Base-by-base conservation (phyloP, 2,329 filamentous ascomycete species). In the Grosmannia clavigera region DNA sequence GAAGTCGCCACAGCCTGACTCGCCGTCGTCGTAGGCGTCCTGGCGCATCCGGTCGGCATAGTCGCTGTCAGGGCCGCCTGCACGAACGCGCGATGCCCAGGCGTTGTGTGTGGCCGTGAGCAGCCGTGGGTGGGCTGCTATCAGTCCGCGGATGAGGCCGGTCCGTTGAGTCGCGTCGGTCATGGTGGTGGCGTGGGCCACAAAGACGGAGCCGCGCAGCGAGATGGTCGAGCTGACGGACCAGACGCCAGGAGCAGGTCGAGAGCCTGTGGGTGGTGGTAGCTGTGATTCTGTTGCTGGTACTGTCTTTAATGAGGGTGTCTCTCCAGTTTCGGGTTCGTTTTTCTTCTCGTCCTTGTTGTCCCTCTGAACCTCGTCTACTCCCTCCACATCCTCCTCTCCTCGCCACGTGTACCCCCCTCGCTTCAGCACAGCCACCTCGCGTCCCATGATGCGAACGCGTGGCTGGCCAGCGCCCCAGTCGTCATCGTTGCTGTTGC, bases 381-480 rank as follows among this genome's bases (percentile, higher is more conserved):
- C 62, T 57, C 59, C 65, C 48, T 48, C 69, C 58, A 66, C 62
- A 10, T 66, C 64, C 60, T 74, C 71, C 5, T 76, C 75, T 16
- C 74, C 74, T 50, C 73, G 73, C 77, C 81, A 83, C 61, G 82
- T 76, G 69, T 94, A 94, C 1, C 87, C 89, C 69, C 87, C 85
- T 65, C 90, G 77, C 71, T 90, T 91, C 66, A 95, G 76, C 1
- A 94, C 87, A 3, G 81, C 79, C 16, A 95, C 75, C 58, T 90
- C 84, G 58, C 89, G 80, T 0, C 86, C 87, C 78, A 94, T 80
- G 12, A 95, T 79, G 59, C 73, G 84, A 3, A 92, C 77, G 33
- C 80, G 79, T 0, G 90, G 89, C 70, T 94, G 89, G 0, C 90
- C 89, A 61, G 86, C 79, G 0, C 86, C 87, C 78, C 86, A 87